These are phyloP conservation scores for Moesziomyces globuligerus DNA, from an alignment of 1,284 basidiomycete genomes.

Conservation along the genomic window DNA sequence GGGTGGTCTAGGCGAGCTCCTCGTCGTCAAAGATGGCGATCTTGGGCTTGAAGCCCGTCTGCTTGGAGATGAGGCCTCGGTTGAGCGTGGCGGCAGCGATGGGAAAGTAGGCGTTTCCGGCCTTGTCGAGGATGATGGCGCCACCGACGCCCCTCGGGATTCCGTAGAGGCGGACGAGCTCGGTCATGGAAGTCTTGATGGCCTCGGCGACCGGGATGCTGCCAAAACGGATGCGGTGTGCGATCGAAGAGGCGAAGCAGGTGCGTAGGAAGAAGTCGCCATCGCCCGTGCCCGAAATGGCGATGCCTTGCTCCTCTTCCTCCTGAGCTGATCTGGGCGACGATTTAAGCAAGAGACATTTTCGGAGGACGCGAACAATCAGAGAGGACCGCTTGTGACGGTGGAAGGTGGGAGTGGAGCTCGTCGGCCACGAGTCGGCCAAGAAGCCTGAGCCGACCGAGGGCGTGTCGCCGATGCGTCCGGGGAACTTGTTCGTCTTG, in stretches of 20 bases:
- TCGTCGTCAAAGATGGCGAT: slow-evolving; percentile 83
- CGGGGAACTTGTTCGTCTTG: slow-evolving; percentile 81
- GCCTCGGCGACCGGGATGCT: slow-evolving; percentile 70
- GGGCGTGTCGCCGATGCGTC: slow-evolving; percentile 82
- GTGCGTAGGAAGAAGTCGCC: slow-evolving; percentile 84
- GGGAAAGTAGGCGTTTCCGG: slow-evolving; percentile 70
- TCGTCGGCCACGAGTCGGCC: slow-evolving; percentile 84
- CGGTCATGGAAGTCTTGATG: slow-evolving; percentile 72
- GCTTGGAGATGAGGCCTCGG: slow-evolving; percentile 74
- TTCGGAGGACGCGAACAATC: neutral
- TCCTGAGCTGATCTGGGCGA: neutral
- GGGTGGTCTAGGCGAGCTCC: slow-evolving; percentile 33
- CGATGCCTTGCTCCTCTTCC: slow-evolving; percentile 71
- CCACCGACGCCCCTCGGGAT: slow-evolving; percentile 77
- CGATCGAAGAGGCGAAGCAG: slow-evolving; percentile 76
- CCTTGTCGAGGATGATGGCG: slow-evolving; percentile 75
- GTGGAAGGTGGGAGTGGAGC: neutral
- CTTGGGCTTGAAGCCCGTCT: slow-evolving; percentile 75
- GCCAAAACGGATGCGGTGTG: slow-evolving; percentile 74
- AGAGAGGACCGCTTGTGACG: slow-evolving; percentile 2
- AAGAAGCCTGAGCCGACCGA: slow-evolving; percentile 81
- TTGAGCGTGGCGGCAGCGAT: slow-evolving; percentile 83
- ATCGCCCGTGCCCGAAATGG: slow-evolving; percentile 82
- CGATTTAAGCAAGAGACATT: neutral
- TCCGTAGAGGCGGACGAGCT: slow-evolving; percentile 73